A percentile compares a stretch with the other conserved stretches of the same genome.
These are phyloP conservation scores for Haematococcus lacustris DNA, from an alignment of 139 green algal species.

Conservation along the genomic window DNA sequence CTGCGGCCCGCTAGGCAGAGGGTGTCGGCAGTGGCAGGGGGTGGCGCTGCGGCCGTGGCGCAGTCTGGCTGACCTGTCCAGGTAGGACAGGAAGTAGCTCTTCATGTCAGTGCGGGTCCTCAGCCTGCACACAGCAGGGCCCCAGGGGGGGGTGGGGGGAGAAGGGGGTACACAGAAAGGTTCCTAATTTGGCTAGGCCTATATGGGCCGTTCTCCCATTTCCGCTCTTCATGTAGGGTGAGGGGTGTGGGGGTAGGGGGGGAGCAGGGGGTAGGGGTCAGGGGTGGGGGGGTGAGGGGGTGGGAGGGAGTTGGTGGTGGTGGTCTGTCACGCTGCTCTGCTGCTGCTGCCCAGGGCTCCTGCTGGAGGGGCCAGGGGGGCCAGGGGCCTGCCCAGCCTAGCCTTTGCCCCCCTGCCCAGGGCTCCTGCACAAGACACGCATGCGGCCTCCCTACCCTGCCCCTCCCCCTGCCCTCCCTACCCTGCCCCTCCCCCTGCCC, in stretches of 20 bases:
- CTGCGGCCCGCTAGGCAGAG: not conserved
- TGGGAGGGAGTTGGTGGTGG: too few relatives aligned
- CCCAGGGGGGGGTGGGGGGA: not conserved
- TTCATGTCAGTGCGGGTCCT: conserved; percentile 73
- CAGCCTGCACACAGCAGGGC: conserved; percentile 23
- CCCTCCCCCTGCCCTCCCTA: too few relatives aligned
- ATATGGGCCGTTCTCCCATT: not conserved
- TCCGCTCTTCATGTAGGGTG: not conserved
- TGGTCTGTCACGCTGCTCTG: too few relatives aligned
- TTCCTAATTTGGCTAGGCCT: not conserved
- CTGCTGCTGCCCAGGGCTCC: too few relatives aligned
- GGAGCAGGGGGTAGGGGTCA: not conserved
- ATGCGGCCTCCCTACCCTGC: too few relatives aligned
- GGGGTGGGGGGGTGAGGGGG: too few relatives aligned
- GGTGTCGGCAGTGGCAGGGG: too few relatives aligned
- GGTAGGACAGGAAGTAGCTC: conserved; percentile 78
- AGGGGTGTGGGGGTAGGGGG: not conserved
- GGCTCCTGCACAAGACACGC: too few relatives aligned
- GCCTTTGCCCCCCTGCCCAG: too few relatives aligned
- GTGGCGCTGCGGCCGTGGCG: conserved; percentile 1
- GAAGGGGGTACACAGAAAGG: not conserved
- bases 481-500: too few relatives aligned
- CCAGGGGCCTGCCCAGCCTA: too few relatives aligned
- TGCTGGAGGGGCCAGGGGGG: too few relatives aligned
- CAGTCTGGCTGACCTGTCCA: conserved; percentile 53